Conservation (phyloP, 2,329 filamentous ascomycete genomes). For the Penicillium polonicum region DNA sequence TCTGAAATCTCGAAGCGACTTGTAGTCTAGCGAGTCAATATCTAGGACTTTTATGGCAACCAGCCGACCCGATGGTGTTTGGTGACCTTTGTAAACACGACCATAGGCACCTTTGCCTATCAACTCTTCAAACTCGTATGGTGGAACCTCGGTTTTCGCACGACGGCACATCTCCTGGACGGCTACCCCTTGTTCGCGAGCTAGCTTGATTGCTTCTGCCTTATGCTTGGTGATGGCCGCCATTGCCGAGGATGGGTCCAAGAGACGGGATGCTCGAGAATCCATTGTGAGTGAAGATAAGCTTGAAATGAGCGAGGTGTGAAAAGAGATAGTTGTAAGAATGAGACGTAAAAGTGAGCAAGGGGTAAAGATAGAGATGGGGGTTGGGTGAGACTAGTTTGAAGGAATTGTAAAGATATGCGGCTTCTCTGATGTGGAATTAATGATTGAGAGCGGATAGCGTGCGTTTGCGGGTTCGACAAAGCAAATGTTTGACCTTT, state of each 20-base stretch:
- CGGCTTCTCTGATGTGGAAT: background rate
- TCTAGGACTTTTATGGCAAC: constrained; percentile 55
- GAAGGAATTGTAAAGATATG: background rate
- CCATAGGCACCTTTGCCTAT: constrained; percentile 54
- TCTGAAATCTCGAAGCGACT: constrained; percentile 45
- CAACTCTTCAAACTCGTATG: constrained; percentile 52
- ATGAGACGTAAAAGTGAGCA: background rate
- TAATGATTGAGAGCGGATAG: background rate
- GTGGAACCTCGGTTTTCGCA: constrained; percentile 45
- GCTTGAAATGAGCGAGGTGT: background rate
- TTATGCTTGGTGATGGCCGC: constrained; percentile 50
- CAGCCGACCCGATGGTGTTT: constrained; percentile 40
- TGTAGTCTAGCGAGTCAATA: constrained; percentile 51
- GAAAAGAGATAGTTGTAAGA: background rate
- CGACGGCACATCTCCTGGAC: constrained; percentile 49
- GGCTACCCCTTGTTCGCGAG: constrained; percentile 46
- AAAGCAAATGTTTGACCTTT: background rate
- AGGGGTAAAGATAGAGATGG: background rate
- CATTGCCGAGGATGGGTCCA: constrained; percentile 45
- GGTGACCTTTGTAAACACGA: constrained; percentile 51
- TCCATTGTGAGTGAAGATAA: constrained; percentile 26
- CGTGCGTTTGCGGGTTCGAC: background rate
- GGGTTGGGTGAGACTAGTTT: background rate
- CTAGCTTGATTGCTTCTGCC: constrained; percentile 49
- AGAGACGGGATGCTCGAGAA: constrained; percentile 33